phyloP scores from a whole-genome alignment of 2,329 filamentous ascomycete species.

The Davidsoniella neocaledoniae region DNA sequence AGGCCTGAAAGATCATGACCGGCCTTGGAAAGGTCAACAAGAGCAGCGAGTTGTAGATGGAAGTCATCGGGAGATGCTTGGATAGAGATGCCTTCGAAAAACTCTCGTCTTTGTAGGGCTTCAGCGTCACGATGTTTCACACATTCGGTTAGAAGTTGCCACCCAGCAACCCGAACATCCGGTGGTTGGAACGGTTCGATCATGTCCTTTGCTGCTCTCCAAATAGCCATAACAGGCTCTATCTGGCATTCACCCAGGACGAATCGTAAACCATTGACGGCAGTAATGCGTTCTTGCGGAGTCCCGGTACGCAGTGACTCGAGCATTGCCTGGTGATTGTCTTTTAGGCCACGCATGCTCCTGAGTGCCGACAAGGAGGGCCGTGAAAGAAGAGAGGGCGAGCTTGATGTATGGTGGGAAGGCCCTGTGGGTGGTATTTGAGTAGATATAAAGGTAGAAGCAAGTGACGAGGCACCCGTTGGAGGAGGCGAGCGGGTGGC shows the following conservation, averaged over 20 bases:
- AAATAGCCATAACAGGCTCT: constrained; percentile 43
- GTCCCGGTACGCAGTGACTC: constrained; percentile 36
- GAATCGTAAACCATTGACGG: constrained; percentile 38
- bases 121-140: constrained; percentile 44
- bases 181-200: constrained; percentile 39
- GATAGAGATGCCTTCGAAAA: constrained; percentile 44
- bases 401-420: constrained; percentile 2
- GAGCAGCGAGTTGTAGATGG: constrained; percentile 45
- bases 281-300: constrained; percentile 36
- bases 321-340: constrained; percentile 36
- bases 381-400: constrained; percentile 6
- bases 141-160: constrained; percentile 48
- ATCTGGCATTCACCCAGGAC: constrained; percentile 42
- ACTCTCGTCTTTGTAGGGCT: constrained; percentile 49
- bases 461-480: constrained; percentile 3
- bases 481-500: constrained; percentile 31
- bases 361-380: constrained; percentile 16
- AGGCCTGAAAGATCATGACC: constrained; percentile 49
- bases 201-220: constrained; percentile 49
- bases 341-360: constrained; percentile 28
- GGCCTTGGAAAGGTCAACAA: constrained; percentile 43
- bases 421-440: not conserved
- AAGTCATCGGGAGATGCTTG: constrained; percentile 45
- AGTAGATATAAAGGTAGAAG: not conserved
- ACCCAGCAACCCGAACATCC: constrained; percentile 40